A percentile compares a stretch with the other conserved stretches of the same genome.
These are phyloP conservation scores for Morella rubra DNA, from an alignment of 306 rosid genomes.

Conservation along the genomic window DNA sequence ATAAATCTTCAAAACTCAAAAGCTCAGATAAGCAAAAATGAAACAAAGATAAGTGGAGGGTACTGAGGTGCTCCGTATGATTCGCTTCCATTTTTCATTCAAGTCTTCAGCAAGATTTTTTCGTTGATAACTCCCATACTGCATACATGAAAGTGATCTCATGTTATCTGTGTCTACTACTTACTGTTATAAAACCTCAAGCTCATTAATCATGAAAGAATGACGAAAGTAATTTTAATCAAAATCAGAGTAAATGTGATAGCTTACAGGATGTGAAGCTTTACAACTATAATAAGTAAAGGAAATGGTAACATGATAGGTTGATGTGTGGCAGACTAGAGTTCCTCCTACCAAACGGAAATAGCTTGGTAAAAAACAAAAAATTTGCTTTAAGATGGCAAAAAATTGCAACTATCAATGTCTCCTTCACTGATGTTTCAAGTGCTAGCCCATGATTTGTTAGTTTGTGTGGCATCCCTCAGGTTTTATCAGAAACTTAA, in stretches of 20 bases:
- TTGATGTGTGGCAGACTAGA: not conserved
- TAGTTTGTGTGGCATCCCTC: not conserved
- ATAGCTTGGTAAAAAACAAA: not conserved
- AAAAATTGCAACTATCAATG: not conserved
- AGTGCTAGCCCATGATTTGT: not conserved
- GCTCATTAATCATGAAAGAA: not conserved
- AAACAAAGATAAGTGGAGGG: slow-evolving; percentile 9
- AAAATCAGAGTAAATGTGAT: not conserved
- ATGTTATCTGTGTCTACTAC: slow-evolving; percentile 22
- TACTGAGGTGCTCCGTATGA: slow-evolving; percentile 66
- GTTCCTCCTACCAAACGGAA: not conserved
- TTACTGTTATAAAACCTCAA: not conserved
- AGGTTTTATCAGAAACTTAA: not conserved
- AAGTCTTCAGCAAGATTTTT: slow-evolving; percentile 77
- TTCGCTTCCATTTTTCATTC: slow-evolving; percentile 81
- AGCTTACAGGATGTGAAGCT: not conserved
- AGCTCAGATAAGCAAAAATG: not conserved
- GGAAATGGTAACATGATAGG: not conserved
- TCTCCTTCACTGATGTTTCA: not conserved
- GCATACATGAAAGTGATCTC: slow-evolving; percentile 39
- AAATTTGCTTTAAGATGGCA: not conserved
- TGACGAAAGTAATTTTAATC: not conserved
- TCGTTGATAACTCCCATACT: slow-evolving; percentile 86
- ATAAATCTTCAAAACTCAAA: slow-evolving; percentile 8
- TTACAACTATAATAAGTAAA: not conserved